Evolutionary conservation across 805 yeast genomes (phyloP), one percentile per base, ranked within the genome.

Genomic region (Candida ulmi): DNA sequence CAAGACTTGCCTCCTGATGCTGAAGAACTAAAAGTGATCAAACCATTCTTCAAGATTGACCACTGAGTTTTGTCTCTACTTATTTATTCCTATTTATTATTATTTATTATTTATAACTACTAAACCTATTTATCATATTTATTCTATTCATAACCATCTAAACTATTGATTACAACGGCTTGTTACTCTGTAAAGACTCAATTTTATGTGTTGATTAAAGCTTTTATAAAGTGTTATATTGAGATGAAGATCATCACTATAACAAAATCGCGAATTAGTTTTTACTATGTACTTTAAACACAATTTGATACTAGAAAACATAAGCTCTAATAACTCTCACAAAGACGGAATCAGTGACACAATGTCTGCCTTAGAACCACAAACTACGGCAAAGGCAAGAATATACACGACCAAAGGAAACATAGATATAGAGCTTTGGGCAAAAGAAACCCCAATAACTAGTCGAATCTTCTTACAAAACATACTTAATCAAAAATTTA

Each of bases 351-450:
- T 7, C 24, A 9, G 6, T 9, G 12, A 23, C 13, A 15, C 11
- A n/a, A 33, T 34, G 41, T 33, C 41, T 4, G 32, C 50, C 1
- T 38, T 64, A 15, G 81, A 74, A 42, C 81, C 81, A n/a, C 65
- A 67, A 34, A 74, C 84, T 2, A 68, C 76, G 9, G 85, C 83
- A 4, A 74, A 72, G 46, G 80, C 78, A n/a, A 55, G 65, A 2
- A 44, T 84, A 3, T 48, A 57, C 15, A 82, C 91, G 0, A 62
- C 73, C 3, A 77, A 75, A 40, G 91, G 91, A 0, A 59, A 65
- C 3, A 57, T 83, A 0, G 75, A 69, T 19, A 57, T 83, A 1
- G 88, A 78, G 41, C 55, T 83, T 7, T 84, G 83, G 79, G 85
- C 88, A 11, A 76, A 76, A 47, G 87, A 84, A 53, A 58, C 73